Percentiles rank a stretch among this genome's conserved stretches.
These are phyloP conservation scores for Anthracocystis setariae DNA, from an alignment of 1,284 basidiomycete genomes.

Conservation along the genomic window DNA sequence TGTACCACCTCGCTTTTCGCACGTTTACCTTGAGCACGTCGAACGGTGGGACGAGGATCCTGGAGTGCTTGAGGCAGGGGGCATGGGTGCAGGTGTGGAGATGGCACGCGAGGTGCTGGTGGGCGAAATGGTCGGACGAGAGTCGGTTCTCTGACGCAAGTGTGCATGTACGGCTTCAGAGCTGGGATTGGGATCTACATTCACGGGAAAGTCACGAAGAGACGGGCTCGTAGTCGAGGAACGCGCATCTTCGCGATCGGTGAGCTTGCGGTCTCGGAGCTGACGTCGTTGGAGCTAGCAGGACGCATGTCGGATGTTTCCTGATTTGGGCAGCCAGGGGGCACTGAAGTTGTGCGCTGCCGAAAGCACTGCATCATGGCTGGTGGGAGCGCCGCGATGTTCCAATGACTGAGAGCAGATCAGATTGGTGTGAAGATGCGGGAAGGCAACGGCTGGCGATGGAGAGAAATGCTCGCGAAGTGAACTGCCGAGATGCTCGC, in stretches of 20 bases:
- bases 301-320: constrained; percentile 6
- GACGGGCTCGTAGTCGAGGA: constrained; percentile 24
- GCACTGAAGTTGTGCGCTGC: background rate
- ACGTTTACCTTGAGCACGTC: constrained; percentile 33
- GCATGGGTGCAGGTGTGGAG: constrained; percentile 35
- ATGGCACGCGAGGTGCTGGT: constrained; percentile 28
- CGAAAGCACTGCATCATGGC: constrained; percentile 1
- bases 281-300: constrained; percentile 14
- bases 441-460: constrained; percentile 4
- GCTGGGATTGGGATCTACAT: constrained; percentile 23
- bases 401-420: constrained; percentile 9
- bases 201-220: constrained; percentile 37
- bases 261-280: constrained; percentile 27
- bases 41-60: constrained; percentile 32
- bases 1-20: constrained; percentile 44
- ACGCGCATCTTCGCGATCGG: constrained; percentile 43
- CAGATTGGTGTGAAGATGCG: constrained; percentile 4
- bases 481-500: constrained; percentile 27
- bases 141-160: constrained; percentile 37
- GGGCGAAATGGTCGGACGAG: constrained; percentile 40
- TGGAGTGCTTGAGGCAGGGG: constrained; percentile 28
- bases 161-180: constrained; percentile 27
- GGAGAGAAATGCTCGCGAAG: constrained; percentile 31
- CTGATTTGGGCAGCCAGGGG: background rate
- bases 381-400: constrained; percentile 8